phyloP scores from a whole-genome alignment of 2,329 filamentous ascomycete genomes.

The Sporothrix protearum region DNA sequence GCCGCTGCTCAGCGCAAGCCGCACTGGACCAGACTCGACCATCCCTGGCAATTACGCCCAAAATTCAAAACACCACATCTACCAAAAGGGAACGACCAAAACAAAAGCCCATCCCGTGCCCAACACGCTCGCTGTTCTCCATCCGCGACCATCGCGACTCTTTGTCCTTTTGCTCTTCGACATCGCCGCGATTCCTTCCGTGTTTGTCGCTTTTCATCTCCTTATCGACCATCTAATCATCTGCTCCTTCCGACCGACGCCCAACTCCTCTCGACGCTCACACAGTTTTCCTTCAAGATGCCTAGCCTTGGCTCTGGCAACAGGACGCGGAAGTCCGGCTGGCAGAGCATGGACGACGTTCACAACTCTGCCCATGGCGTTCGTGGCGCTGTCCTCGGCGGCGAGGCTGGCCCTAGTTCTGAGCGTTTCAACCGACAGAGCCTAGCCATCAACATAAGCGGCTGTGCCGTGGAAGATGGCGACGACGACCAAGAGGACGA shows the following conservation, averaged over 20 bases:
- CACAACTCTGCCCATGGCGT: constrained; percentile 1
- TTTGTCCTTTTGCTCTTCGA: neutral
- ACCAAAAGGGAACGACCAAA: constrained; percentile 8
- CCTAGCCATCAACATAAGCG: constrained; percentile 20
- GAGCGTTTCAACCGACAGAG: neutral
- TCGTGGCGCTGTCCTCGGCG: constrained; percentile 4
- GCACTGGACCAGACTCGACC: constrained; percentile 11
- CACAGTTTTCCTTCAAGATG: neutral
- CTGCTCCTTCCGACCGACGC: neutral
- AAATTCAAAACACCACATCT: constrained; percentile 14
- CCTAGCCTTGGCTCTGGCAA: constrained; percentile 11
- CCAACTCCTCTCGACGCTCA: neutral
- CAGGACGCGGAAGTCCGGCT: constrained; percentile 10
- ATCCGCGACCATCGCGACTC: neutral
- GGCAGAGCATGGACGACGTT: constrained; percentile 19
- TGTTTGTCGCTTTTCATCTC: neutral
- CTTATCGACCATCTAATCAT: neutral
- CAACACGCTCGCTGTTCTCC: neutral
- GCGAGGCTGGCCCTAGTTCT: constrained; percentile 18
- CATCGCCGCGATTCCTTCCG: neutral
- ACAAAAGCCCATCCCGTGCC: constrained; percentile 2
- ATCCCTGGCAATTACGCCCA: constrained; percentile 15
- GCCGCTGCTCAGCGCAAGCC: constrained; percentile 7
- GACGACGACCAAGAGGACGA: constrained; percentile 34
- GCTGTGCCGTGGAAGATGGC: constrained; percentile 31